A percentile compares a stretch with the other conserved stretches of the same genome.
These are phyloP conservation scores for Boletus pseudo-olivaceus DNA, from an alignment of 768 basidiomycete genomes.

Conservation along the genomic window DNA sequence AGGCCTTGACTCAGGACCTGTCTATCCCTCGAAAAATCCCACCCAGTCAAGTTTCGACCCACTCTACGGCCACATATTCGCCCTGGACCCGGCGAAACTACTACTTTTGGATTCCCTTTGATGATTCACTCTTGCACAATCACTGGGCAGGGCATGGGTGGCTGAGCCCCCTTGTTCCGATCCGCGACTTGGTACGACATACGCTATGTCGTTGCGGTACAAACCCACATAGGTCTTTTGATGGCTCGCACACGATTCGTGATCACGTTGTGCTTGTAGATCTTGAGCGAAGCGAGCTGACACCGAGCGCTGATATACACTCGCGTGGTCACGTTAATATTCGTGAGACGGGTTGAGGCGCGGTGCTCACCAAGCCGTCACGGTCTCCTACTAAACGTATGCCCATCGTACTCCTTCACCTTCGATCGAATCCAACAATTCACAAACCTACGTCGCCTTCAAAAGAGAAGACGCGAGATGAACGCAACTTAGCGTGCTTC, in stretches of 20 bases:
- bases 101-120: neutral
- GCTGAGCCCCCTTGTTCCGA: neutral
- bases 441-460: no score
- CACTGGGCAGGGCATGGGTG: neutral
- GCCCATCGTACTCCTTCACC: no score
- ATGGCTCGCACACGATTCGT: slow-evolving; percentile 3
- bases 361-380: no score
- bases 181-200: neutral
- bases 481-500: no score
- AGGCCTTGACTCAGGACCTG: no score
- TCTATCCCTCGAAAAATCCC: neutral
- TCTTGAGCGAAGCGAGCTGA: neutral
- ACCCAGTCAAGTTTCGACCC: neutral
- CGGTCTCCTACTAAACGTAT: no score
- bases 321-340: slow-evolving; percentile 5
- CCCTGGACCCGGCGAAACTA: neutral
- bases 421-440: no score
- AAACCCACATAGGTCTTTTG: neutral
- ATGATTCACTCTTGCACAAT: neutral
- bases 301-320: slow-evolving; percentile 10
- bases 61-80: neutral
- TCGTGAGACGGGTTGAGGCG: neutral
- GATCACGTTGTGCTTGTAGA: slow-evolving; percentile 3
- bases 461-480: no score
- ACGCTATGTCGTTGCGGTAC: neutral